Percentiles rank a stretch among this genome's conserved stretches.
phyloP scores from a whole-genome alignment of 371 early-diverging fungal species.

The Blakeslea trispora region DNA sequence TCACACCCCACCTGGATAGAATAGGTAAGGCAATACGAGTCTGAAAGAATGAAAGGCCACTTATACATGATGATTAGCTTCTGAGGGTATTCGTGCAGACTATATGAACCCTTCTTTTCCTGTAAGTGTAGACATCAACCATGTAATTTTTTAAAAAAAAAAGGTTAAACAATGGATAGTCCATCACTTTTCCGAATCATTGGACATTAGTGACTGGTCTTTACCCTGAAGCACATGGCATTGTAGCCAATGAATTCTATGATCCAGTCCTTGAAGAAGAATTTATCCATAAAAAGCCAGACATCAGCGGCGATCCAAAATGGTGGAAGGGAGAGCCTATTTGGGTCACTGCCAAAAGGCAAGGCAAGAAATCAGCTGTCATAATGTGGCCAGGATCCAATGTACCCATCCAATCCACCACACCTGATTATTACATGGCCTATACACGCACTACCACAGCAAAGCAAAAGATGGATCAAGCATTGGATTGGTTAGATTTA shows the following conservation, averaged over 20 bases:
- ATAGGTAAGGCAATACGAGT: conserved; percentile 45
- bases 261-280: conserved; percentile 71
- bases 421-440: conserved; percentile 67
- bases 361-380: conserved; percentile 66
- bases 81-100: conserved; percentile 55
- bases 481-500: conserved; percentile 78
- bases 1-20: conserved; percentile 67
- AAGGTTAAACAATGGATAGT: too few species aligned
- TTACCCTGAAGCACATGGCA: conserved; percentile 90
- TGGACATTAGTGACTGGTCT: conserved; percentile 90
- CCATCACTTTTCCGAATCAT: conserved; percentile 92
- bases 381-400: conserved; percentile 91
- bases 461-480: conserved; percentile 55
- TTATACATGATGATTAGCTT: too few species aligned
- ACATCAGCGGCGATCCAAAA: conserved; percentile 50
- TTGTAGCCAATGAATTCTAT: conserved; percentile 88
- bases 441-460: conserved; percentile 54
- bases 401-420: conserved; percentile 47
- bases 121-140: too few species aligned
- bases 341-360: conserved; percentile 80
- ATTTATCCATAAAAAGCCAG: conserved; percentile 70
- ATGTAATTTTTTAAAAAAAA: too few species aligned
- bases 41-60: neutral
- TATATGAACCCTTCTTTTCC: conserved; percentile 80
- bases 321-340: conserved; percentile 94